Conservation (phyloP, 2,329 filamentous ascomycete species). For the Phaeosphaeria sp. region DNA sequence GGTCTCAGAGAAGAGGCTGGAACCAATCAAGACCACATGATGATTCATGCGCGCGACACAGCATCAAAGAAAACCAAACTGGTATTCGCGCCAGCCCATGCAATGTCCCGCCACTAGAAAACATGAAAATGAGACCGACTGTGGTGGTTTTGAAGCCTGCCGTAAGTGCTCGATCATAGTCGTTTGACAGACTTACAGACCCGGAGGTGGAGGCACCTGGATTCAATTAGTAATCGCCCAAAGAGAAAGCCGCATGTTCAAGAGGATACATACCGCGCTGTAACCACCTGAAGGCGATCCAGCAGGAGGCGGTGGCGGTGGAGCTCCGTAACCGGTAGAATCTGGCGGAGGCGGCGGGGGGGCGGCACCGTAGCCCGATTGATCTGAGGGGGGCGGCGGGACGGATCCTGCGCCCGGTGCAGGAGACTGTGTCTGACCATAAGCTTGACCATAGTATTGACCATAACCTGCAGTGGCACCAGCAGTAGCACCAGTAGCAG, state of each 20-base stretch:
- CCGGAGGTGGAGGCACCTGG: conserved; percentile 42
- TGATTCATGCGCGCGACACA: neutral
- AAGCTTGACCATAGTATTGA: conserved; percentile 34
- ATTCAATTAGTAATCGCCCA: neutral
- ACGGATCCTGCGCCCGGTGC: conserved; percentile 35
- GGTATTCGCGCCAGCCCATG: neutral
- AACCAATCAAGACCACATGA: neutral
- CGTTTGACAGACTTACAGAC: conserved; percentile 34
- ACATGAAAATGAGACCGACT: neutral
- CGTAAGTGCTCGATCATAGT: conserved; percentile 22
- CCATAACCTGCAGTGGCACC: conserved; percentile 24
- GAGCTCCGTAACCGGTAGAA: conserved; percentile 28
- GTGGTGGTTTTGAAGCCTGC: conserved; percentile 6
- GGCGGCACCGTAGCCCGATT: conserved; percentile 17
- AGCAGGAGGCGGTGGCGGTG: conserved; percentile 43
- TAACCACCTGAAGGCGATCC: conserved; percentile 43
- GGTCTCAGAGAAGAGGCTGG: neutral
- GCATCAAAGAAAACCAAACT: neutral
- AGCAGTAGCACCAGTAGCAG: neutral
- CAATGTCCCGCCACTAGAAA: neutral
- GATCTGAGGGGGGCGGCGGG: conserved; percentile 35
- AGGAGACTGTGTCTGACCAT: conserved; percentile 34
- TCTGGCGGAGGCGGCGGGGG: conserved; percentile 45
- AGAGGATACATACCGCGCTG: conserved; percentile 36
- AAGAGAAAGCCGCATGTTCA: neutral